Conservation (phyloP, 2,329 filamentous ascomycete species). For the Byssothecium circinans region DNA sequence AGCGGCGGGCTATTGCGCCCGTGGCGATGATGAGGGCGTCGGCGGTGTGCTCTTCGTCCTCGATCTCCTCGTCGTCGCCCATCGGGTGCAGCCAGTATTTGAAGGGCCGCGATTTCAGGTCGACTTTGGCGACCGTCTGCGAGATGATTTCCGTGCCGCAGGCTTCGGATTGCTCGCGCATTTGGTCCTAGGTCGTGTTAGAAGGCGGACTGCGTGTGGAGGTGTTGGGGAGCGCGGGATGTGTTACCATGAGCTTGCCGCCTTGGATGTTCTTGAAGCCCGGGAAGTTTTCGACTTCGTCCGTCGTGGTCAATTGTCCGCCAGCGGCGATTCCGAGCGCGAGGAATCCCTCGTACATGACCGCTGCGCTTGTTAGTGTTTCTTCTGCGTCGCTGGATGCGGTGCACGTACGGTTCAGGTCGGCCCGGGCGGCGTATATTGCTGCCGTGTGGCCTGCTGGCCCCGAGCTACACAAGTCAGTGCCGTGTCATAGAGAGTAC, state of each 20-base stretch:
- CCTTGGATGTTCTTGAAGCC: conserved; percentile 93
- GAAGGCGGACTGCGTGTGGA: no score
- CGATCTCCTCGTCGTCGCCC: conserved; percentile 76
- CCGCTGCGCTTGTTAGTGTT: conserved; percentile 55
- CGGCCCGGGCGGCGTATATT: conserved; percentile 91
- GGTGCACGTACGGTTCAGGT: conserved; percentile 72
- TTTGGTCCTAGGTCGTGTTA: conserved; percentile 65
- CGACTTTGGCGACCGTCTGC: conserved; percentile 88
- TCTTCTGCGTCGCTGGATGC: no score
- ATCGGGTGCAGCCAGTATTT: conserved; percentile 74
- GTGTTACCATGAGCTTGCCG: conserved; percentile 74
- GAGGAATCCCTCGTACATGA: conserved; percentile 97
- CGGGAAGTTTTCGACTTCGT: conserved; percentile 97
- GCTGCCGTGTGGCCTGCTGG: conserved; percentile 97
- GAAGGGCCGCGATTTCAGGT: conserved; percentile 82
- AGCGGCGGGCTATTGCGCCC: conserved; percentile 83
- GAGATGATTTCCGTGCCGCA: conserved; percentile 93
- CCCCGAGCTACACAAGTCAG: conserved; percentile 69
- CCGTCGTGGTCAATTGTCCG: conserved; percentile 96
- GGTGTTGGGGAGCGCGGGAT: background rate
- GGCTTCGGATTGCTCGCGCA: conserved; percentile 86
- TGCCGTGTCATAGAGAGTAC: conserved; percentile 23
- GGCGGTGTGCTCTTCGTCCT: conserved; percentile 76
- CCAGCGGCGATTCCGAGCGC: conserved; percentile 95
- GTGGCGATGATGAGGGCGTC: conserved; percentile 94